A percentile compares a stretch with the other conserved stretches of the same genome.
Evolutionary conservation across 1,284 basidiomycete species (phyloP).

Genomic region (Ceratobasidium sp.): DNA sequence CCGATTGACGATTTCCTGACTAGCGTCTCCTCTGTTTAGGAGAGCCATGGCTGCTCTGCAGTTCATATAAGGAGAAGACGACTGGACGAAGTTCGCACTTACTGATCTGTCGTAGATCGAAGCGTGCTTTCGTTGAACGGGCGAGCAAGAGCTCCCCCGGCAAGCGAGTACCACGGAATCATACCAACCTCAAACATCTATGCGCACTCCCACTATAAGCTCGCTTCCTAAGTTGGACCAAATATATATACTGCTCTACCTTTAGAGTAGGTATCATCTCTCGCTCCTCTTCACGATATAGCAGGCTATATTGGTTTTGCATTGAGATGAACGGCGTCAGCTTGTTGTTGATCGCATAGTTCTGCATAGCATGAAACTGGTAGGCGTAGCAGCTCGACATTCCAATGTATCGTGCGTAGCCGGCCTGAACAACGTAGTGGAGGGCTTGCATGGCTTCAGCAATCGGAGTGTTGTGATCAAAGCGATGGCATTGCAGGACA

Average conservation of each 20-base stretch:
- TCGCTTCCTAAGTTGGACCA: too few species aligned
- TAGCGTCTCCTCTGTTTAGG: too few species aligned
- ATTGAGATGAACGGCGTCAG: slow-evolving; percentile 61
- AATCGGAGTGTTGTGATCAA: slow-evolving; percentile 60
- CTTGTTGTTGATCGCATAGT: slow-evolving; percentile 58
- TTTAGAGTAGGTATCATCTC: slow-evolving; percentile 54
- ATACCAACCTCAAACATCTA: slow-evolving; percentile 47
- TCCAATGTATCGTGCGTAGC: slow-evolving; percentile 62
- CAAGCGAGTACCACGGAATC: slow-evolving; percentile 48
- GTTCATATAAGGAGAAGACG: too few species aligned
- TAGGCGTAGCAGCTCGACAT: slow-evolving; percentile 54
- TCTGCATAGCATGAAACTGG: slow-evolving; percentile 53
- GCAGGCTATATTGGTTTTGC: slow-evolving; percentile 57
- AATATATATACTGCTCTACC: not conserved
- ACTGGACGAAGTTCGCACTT: not conserved
- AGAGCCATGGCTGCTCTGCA: too few species aligned
- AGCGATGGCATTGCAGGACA: slow-evolving; percentile 59
- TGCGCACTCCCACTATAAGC: too few species aligned
- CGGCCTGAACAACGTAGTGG: slow-evolving; percentile 60
- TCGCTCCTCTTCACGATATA: slow-evolving; percentile 55
- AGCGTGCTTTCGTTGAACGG: slow-evolving; percentile 33
- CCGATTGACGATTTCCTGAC: slow-evolving; percentile 17
- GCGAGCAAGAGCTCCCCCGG: slow-evolving; percentile 41
- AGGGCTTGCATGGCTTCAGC: slow-evolving; percentile 63
- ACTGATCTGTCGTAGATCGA: slow-evolving; percentile 34